A percentile compares a stretch with the other conserved stretches of the same genome.
Conservation (phyloP, 192 early-diverging fungal genomes). For the Helicostylum pulchrum region DNA sequence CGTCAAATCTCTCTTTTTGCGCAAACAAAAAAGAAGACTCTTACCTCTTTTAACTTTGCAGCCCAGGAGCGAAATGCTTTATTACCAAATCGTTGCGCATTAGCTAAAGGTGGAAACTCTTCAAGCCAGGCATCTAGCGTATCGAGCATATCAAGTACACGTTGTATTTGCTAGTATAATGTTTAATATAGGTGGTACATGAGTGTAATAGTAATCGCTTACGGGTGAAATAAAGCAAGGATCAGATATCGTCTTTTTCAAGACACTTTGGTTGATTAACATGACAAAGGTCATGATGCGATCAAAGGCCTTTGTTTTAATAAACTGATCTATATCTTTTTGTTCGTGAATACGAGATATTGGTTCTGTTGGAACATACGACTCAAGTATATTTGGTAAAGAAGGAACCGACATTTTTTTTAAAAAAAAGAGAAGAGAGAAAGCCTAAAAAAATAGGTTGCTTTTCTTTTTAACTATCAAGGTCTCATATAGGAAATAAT, state of each 20-base stretch:
- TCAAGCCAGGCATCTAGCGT: constrained; percentile 66
- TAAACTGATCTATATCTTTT: constrained; percentile 56
- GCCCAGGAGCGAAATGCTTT: constrained; percentile 83
- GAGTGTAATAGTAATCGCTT: not conserved
- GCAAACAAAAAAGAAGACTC: not conserved
- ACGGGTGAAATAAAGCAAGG: constrained; percentile 57
- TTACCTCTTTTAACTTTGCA: constrained; percentile 50
- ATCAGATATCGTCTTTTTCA: constrained; percentile 59
- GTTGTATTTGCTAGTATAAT: constrained; percentile 38
- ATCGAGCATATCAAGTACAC: constrained; percentile 61
- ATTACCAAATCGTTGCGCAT: constrained; percentile 88
- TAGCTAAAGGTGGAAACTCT: constrained; percentile 70
- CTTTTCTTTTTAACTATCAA: too few species aligned
- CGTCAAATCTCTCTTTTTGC: too few species aligned
- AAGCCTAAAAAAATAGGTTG: not conserved
- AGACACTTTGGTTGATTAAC: constrained; percentile 66
- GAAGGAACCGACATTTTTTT: not conserved
- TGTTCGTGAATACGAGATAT: constrained; percentile 56
- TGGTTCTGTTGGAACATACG: constrained; percentile 46
- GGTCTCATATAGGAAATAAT: not conserved
- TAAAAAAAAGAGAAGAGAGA: constrained; percentile 1
- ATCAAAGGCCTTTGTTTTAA: constrained; percentile 60
- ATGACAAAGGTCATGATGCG: constrained; percentile 72
- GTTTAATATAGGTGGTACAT: not conserved
- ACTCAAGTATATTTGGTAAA: constrained; percentile 17